A percentile compares a stretch with the other conserved stretches of the same genome.
Evolutionary conservation across 2,329 filamentous ascomycete species (phyloP).

Genomic region (Dothideomycetes sp.): DNA sequence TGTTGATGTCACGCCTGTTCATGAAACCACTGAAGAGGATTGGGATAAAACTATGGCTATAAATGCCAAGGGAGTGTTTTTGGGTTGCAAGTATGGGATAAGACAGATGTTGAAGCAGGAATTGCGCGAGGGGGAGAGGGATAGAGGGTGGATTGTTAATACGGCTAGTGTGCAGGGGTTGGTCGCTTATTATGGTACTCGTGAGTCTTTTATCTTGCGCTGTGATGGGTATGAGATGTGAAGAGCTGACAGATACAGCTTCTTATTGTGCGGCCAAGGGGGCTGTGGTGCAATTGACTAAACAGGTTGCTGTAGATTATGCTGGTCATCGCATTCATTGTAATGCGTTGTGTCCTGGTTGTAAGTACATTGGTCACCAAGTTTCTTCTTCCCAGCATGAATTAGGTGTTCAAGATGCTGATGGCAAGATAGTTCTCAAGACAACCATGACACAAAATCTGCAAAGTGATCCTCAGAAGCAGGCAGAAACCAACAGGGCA

Average conservation of each 20-base stretch:
- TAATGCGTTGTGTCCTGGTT: slow-evolving; percentile 37
- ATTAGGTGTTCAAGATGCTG: slow-evolving; percentile 12
- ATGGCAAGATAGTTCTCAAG: slow-evolving; percentile 20
- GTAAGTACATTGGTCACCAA: slow-evolving; percentile 25
- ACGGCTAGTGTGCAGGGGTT: slow-evolving; percentile 29
- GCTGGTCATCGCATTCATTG: slow-evolving; percentile 32
- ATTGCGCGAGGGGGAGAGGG: slow-evolving; percentile 17
- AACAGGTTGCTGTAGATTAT: slow-evolving; percentile 35
- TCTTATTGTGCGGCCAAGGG: slow-evolving; percentile 40
- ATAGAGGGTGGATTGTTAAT: slow-evolving; percentile 32
- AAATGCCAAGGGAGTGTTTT: slow-evolving; percentile 31
- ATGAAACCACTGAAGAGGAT: slow-evolving; percentile 26
- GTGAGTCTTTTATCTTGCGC: slow-evolving; percentile 16
- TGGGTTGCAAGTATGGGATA: slow-evolving; percentile 31
- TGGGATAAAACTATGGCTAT: slow-evolving; percentile 30
- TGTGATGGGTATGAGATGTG: neutral
- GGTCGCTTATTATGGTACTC: slow-evolving; percentile 24
- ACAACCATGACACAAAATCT: slow-evolving; percentile 32
- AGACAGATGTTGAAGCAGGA: slow-evolving; percentile 30
- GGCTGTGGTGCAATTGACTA: slow-evolving; percentile 38
- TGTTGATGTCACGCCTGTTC: slow-evolving; percentile 19
- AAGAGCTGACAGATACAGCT: slow-evolving; percentile 17
- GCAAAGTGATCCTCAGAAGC: slow-evolving; percentile 23
- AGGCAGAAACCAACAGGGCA: slow-evolving; percentile 19
- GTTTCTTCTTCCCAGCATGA: neutral